These are phyloP conservation scores for Calophaca sinica DNA, from an alignment of 306 rosid genomes.

Conservation along the genomic window DNA sequence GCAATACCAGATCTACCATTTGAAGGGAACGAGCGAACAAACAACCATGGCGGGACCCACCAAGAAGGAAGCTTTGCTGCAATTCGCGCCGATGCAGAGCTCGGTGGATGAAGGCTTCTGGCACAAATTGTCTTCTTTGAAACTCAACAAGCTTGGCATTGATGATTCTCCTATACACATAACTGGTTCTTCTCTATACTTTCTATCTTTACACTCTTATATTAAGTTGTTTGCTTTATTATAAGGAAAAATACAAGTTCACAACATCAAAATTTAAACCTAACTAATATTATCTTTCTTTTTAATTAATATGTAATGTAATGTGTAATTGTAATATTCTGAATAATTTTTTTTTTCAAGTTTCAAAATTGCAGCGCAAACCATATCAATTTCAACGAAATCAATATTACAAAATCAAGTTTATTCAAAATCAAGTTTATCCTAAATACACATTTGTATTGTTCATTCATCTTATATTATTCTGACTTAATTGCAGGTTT, in stretches of 20 bases:
- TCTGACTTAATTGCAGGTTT: constrained; percentile 64
- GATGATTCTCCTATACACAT: constrained; percentile 89
- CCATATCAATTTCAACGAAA: too few relatives aligned
- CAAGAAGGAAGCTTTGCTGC: constrained; percentile 57
- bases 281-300: background rate
- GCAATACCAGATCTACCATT: background rate
- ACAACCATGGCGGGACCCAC: constrained; percentile 53
- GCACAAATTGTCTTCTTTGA: constrained; percentile 87
- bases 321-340: too few relatives aligned
- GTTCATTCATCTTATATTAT: constrained; percentile 35
- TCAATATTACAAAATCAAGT: too few relatives aligned
- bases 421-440: too few relatives aligned
- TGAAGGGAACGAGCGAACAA: background rate
- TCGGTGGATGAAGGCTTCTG: constrained; percentile 94
- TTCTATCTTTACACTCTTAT: background rate
- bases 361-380: background rate
- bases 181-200: constrained; percentile 57
- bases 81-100: constrained; percentile 90
- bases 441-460: background rate
- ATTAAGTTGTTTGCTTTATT: constrained; percentile 10
- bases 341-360: background rate
- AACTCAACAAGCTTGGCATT: constrained; percentile 97
- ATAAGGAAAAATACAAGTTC: background rate
- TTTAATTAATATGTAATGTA: background rate
- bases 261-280: background rate